phyloP scores from a whole-genome alignment of 2,329 filamentous ascomycete genomes.

The Diplodia sapinea region DNA sequence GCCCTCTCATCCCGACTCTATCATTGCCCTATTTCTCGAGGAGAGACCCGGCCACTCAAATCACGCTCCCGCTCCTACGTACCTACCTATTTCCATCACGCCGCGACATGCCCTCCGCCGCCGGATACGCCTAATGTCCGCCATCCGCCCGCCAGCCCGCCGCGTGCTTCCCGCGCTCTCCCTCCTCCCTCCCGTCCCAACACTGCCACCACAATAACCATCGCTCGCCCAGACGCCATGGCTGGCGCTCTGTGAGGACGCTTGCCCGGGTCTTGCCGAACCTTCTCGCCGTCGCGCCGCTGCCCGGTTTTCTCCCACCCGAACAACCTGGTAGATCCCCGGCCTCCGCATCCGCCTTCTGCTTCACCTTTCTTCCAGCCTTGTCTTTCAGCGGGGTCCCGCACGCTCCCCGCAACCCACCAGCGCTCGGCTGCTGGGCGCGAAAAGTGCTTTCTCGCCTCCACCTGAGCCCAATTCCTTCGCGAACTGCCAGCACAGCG shows the following conservation, averaged over 20 bases:
- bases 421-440: not conserved
- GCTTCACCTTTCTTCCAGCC: not conserved
- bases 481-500: conserved; percentile 1
- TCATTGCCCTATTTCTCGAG: conserved; percentile 8
- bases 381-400: conserved; percentile 13
- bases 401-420: conserved; percentile 7
- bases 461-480: not conserved
- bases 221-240: conserved; percentile 1
- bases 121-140: conserved; percentile 20
- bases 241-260: conserved; percentile 17
- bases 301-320: not conserved
- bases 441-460: not conserved
- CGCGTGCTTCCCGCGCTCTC: conserved; percentile 12
- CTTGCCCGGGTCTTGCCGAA: conserved; percentile 4
- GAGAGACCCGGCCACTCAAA: conserved; percentile 24
- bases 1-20: conserved; percentile 19
- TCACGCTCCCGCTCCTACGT: conserved; percentile 4
- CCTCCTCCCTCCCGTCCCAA: not conserved
- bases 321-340: not conserved
- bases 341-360: not conserved
- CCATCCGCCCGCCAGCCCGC: conserved; percentile 12
- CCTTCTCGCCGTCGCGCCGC: conserved; percentile 6
- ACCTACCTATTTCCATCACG: conserved; percentile 9
- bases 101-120: conserved; percentile 9
- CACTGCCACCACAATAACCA: conserved; percentile 4